phyloP scores from a whole-genome alignment of 1,139 yeast species.

The Kodamaea alishanica region DNA sequence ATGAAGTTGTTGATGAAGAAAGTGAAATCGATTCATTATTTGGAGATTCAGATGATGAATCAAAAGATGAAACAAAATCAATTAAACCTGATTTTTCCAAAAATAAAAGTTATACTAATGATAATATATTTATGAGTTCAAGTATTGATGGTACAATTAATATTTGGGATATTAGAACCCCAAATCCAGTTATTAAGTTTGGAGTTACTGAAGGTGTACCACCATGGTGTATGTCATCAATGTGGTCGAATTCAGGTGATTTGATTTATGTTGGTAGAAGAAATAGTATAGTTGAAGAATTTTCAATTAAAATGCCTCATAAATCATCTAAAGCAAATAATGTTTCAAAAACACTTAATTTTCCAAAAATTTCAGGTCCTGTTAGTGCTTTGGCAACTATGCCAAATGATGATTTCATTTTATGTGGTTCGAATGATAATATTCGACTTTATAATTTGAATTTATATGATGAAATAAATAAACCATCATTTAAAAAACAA shows the following conservation, averaged over 20 bases:
- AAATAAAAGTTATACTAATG: conserved; percentile 38
- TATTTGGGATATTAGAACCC: conserved; percentile 76
- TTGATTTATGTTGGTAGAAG: conserved; percentile 81
- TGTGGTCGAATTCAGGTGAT: conserved; percentile 87
- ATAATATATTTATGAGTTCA: conserved; percentile 68
- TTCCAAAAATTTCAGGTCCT: conserved; percentile 90
- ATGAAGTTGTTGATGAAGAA: conserved; percentile 40
- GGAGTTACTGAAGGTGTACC: conserved; percentile 68
- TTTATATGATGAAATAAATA: conserved; percentile 39
- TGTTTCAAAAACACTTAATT: conserved; percentile 58
- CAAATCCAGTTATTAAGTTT: conserved; percentile 46
- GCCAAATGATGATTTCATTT: conserved; percentile 74
- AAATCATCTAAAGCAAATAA: conserved; percentile 32
- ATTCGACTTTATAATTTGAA: conserved; percentile 78
- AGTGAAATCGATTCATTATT: conserved; percentile 73
- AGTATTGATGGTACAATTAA: conserved; percentile 80
- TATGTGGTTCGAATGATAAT: conserved; percentile 90
- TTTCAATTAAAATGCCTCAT: conserved; percentile 63
- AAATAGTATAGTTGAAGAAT: conserved; percentile 84
- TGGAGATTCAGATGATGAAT: conserved; percentile 71
- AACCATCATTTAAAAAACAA: conserved; percentile 28
- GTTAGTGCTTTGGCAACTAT: conserved; percentile 77
- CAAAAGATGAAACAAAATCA: conserved; percentile 20
- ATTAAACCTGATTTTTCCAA: conserved; percentile 2
- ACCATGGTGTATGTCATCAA: conserved; percentile 94